These are phyloP conservation scores for Fusarium solani-melongenae DNA, from an alignment of 2,329 filamentous ascomycete species.

Conservation along the genomic window DNA sequence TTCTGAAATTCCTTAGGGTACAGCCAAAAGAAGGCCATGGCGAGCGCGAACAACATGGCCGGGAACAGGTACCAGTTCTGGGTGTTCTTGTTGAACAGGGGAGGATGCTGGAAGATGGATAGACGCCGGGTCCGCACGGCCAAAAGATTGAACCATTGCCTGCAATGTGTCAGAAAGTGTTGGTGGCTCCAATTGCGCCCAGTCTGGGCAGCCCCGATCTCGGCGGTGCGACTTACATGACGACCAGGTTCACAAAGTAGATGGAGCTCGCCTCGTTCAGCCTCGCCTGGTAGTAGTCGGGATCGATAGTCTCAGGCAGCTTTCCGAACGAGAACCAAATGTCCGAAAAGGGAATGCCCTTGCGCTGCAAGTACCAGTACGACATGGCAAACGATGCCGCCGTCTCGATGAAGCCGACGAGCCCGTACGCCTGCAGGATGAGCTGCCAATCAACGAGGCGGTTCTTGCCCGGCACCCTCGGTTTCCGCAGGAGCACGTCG, in stretches of 20 bases:
- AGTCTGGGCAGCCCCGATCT: slow-evolving; percentile 11
- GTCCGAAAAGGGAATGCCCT: slow-evolving; percentile 71
- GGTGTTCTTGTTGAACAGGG: slow-evolving; percentile 71
- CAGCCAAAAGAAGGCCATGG: slow-evolving; percentile 76
- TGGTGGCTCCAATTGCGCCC: neutral
- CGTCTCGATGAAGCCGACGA: slow-evolving; percentile 74
- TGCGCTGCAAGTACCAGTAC: slow-evolving; percentile 72
- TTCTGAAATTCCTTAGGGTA: slow-evolving; percentile 75
- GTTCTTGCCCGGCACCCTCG: slow-evolving; percentile 75
- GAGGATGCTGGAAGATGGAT: slow-evolving; percentile 78
- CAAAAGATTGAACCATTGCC: slow-evolving; percentile 80
- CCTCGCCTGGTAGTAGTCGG: slow-evolving; percentile 64
- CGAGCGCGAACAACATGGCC: slow-evolving; percentile 74
- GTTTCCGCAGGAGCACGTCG: slow-evolving; percentile 76
- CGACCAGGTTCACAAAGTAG: slow-evolving; percentile 83
- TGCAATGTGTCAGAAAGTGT: slow-evolving; percentile 21
- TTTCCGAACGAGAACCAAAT: slow-evolving; percentile 77
- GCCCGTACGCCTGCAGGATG: slow-evolving; percentile 77
- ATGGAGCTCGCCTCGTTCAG: slow-evolving; percentile 76
- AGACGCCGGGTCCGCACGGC: slow-evolving; percentile 73
- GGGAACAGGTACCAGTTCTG: slow-evolving; percentile 77
- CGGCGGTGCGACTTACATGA: slow-evolving; percentile 63
- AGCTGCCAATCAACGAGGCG: slow-evolving; percentile 79
- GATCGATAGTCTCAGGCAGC: slow-evolving; percentile 60
- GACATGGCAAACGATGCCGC: slow-evolving; percentile 71